These are phyloP conservation scores for Turritis glabra DNA, from an alignment of 345 rosid species.

Conservation along the genomic window DNA sequence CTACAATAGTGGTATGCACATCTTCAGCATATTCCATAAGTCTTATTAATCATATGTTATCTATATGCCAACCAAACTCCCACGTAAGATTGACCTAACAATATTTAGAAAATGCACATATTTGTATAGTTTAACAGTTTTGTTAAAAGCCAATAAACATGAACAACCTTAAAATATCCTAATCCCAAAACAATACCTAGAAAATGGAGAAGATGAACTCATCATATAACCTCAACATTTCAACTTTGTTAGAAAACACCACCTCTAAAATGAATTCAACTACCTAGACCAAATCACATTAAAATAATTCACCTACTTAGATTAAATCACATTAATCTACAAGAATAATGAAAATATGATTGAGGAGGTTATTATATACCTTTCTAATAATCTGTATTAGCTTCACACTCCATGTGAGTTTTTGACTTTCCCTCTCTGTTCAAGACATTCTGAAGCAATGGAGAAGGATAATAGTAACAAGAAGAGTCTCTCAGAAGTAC, in stretches of 20 bases:
- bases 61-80: conserved; percentile 37
- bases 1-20: conserved; percentile 22
- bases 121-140: neutral
- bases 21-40: conserved; percentile 23
- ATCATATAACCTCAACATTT: neutral
- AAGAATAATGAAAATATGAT: neutral
- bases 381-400: neutral
- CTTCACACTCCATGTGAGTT: conserved; percentile 6
- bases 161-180: conserved; percentile 29
- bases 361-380: neutral
- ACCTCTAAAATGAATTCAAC: neutral
- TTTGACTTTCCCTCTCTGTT: conserved; percentile 23
- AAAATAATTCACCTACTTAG: neutral
- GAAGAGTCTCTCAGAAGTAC: conserved; percentile 20
- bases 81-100: conserved; percentile 36
- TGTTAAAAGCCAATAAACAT: conserved; percentile 15
- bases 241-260: neutral
- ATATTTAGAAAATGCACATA: neutral
- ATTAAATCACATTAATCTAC: conserved; percentile 4
- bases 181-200: conserved; percentile 17
- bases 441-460: conserved; percentile 33
- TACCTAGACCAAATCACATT: conserved; percentile 21
- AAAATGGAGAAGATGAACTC: conserved; percentile 5
- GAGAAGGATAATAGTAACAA: conserved; percentile 30
- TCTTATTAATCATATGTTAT: conserved; percentile 30